Evolutionary conservation across 306 rosid genomes (phyloP), one percentile per base, ranked within the genome.

Genomic region (Pterocarpus santalinus): DNA sequence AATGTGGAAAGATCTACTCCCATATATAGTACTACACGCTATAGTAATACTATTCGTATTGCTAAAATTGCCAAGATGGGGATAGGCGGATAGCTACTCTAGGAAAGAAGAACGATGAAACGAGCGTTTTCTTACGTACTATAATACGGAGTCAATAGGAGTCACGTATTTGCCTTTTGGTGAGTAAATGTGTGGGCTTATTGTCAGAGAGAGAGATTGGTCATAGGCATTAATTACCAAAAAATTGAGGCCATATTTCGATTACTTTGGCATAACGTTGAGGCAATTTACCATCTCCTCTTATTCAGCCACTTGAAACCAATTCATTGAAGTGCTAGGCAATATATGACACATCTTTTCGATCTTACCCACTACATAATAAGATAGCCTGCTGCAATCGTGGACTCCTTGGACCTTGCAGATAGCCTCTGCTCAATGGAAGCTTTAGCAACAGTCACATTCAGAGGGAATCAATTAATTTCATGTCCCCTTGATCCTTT

Each of bases 231-330:
- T 80, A 44, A 85, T 69, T 44, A 56, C 64, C 32, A 5, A 63
- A 15, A 72, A 57, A 15, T 58, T 43, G 72, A 72, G 75, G 65
- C 74, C 79, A 52, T 65, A 36, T 5, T 13, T 15, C 43, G 87
- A 74, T 86, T 86, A 67, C 90, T 66, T 86, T 86, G 83, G 60
- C 86, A 49, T 49, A 12, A 76, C 87, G 87, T 65, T 30, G 83
- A 72, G 87, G 90, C 87, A 86, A 86, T 72, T 80, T 52, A 86
- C 81, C 1, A 36, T n/a, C 51, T 65, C 89, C 89, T 3, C 83
- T 41, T 32, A 52, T 65, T 86, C 38, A 53, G 17, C 47, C 32
- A 52, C 63, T 64, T 36, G 64, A 51, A 65, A 32, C 68, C 43
- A 46, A 65, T 75, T 16, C 65, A 75, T 51, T 75, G 2, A 57